Evolutionary conservation across 139 green algal species (phyloP).

Genomic region (Micromonas commoda): DNA sequence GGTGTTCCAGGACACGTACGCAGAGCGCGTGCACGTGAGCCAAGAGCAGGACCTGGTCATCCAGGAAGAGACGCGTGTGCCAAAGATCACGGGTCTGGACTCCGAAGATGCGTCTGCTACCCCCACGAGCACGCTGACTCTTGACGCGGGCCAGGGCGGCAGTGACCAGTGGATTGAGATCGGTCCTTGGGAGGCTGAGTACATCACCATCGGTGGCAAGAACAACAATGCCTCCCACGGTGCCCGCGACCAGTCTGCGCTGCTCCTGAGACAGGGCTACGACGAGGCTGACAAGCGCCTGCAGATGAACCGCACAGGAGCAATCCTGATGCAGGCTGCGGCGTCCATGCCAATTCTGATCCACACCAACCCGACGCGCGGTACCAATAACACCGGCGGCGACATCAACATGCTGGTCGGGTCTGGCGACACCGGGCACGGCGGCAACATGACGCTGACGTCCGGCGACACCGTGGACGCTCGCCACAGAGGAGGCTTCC

Average conservation of each 20-base stretch:
- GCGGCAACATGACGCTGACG: too few species aligned
- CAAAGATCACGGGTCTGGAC: conserved; percentile 18
- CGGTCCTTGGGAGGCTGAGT: background rate
- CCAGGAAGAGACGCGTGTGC: background rate
- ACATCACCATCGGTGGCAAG: background rate
- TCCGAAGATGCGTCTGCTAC: conserved; percentile 2
- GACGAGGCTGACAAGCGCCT: background rate
- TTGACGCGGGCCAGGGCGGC: background rate
- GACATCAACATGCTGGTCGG: too few species aligned
- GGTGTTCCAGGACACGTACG: conserved; percentile 3
- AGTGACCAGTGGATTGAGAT: background rate
- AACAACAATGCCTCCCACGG: too few species aligned
- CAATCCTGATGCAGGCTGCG: background rate
- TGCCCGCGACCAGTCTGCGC: too few species aligned
- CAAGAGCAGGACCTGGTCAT: background rate
- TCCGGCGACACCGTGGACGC: too few species aligned
- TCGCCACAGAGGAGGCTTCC: too few species aligned
- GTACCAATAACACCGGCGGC: too few species aligned
- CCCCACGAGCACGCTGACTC: background rate
- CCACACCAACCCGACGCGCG: too few species aligned
- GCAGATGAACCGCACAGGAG: background rate
- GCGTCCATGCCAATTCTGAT: too few species aligned
- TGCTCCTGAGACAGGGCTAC: background rate
- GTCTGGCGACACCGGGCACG: too few species aligned
- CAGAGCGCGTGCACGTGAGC: background rate